Base-by-base conservation (phyloP, 441 rosid species). In the Syzygium malaccense region DNA sequence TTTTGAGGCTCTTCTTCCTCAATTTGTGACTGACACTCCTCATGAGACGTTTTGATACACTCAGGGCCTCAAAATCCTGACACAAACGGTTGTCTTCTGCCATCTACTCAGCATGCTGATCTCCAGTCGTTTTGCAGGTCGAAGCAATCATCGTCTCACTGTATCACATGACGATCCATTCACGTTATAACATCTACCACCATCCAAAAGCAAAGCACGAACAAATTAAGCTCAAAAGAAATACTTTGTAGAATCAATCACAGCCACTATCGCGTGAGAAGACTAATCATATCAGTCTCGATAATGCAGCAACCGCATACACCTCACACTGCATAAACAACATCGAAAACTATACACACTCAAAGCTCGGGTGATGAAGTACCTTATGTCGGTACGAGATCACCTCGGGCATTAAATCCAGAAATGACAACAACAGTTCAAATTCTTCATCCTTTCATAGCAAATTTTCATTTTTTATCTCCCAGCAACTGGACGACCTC, bases 1-100 rank as follows among this genome's bases (percentile, higher is more conserved):
- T 89, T 91, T 91, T 94, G 33, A 75, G 88, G 57, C 79, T 91
- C 89, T 92, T 97, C 91, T 94, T 96, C 93, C 92, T 96, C 90
- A 94, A 85, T 90, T 93, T 96, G 91, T 95, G 96, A 89, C 99
- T 95, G 88, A 94, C 97, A 86, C 94, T 97, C 91, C 97, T 94
- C 49, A 93, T 94, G 13, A 97, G 96, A 83, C 96, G 94, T 91
- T 94, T 95, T 2, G 99, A 96, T 48, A 97, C 93, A 19, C 95
- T 92, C 91, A 96, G 89, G 83, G 91, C 93, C 94, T 96, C 98
- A 33, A 96, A 91, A 91, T 96, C 96, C 89, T 90, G 95, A 85
- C 87, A 86, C 87, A 96, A 91, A 28, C 95, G 92, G 85, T 93
- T 95, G 90, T 95, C 97, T 85, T 91, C 94, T 3, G 89, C 87